Percentiles rank a stretch among this genome's conserved stretches.
These are phyloP conservation scores for Neocucurbitaria cava DNA, from an alignment of 2,329 filamentous ascomycete species.

Conservation along the genomic window DNA sequence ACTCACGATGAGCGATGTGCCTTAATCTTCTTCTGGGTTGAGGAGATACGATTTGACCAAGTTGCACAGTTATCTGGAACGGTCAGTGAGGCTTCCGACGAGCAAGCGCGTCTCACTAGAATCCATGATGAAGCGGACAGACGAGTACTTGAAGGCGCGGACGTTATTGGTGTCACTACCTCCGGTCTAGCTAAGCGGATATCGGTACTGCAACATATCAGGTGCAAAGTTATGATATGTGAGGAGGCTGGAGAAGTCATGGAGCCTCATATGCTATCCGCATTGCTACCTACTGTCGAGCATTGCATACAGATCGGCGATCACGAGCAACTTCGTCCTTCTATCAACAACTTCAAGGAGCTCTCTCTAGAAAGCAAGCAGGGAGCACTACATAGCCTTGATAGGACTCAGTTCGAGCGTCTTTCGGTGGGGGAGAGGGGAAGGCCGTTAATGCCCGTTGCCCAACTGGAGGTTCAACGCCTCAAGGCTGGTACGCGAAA, in stretches of 20 bases:
- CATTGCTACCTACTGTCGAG: conserved; percentile 65
- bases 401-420: conserved; percentile 68
- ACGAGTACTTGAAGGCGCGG: conserved; percentile 50
- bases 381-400: conserved; percentile 61
- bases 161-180: conserved; percentile 67
- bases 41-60: conserved; percentile 16
- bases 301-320: conserved; percentile 71
- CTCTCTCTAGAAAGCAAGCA: conserved; percentile 60
- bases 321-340: conserved; percentile 67
- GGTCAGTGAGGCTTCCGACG: conserved; percentile 12
- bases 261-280: conserved; percentile 67
- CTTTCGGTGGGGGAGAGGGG: conserved; percentile 49
- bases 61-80: conserved; percentile 20
- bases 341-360: conserved; percentile 60
- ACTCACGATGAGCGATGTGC: too few species aligned
- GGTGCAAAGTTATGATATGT: conserved; percentile 66
- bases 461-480: conserved; percentile 63
- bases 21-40: too few species aligned
- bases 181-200: conserved; percentile 65
- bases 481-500: conserved; percentile 63
- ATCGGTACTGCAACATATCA: conserved; percentile 57
- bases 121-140: conserved; percentile 50
- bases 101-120: conserved; percentile 15
- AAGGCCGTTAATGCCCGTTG: conserved; percentile 31
- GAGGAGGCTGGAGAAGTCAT: conserved; percentile 75